Percentiles rank a stretch among this genome's conserved stretches.
Evolutionary conservation across 441 rosid species (phyloP).

Genomic region (Gossypium gossypioides): DNA sequence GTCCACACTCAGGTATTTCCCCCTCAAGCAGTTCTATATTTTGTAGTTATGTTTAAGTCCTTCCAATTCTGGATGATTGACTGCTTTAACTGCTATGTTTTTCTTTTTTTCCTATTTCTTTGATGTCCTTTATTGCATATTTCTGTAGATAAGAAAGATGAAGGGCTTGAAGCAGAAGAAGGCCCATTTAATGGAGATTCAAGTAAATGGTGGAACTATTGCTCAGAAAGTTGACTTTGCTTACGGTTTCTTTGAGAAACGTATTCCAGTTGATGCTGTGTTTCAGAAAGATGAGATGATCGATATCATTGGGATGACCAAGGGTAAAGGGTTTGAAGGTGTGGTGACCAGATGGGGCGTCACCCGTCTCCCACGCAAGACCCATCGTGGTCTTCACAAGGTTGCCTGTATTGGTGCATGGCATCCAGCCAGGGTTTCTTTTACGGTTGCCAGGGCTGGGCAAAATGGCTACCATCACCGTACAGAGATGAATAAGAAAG

Average conservation of each 20-base stretch:
- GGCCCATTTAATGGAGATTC: conserved; percentile 60
- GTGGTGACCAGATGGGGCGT: conserved; percentile 69
- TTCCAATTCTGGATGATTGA: neutral
- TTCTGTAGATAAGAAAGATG: conserved; percentile 44
- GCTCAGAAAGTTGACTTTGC: conserved; percentile 53
- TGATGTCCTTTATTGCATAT: neutral
- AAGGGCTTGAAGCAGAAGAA: conserved; percentile 65
- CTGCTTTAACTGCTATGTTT: neutral
- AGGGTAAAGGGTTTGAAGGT: conserved; percentile 64
- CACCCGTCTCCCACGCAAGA: conserved; percentile 60
- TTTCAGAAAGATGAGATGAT: conserved; percentile 71
- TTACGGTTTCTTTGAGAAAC: conserved; percentile 52
- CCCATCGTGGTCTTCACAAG: conserved; percentile 63
- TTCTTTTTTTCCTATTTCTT: neutral
- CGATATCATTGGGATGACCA: conserved; percentile 53
- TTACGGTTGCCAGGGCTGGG: conserved; percentile 64
- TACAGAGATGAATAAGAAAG: conserved; percentile 58
- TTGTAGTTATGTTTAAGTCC: neutral
- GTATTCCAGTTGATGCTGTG: conserved; percentile 43
- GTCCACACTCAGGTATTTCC: conserved; percentile 50
- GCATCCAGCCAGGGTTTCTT: conserved; percentile 72
- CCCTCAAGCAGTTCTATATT: neutral
- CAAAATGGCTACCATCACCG: conserved; percentile 64
- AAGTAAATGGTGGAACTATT: conserved; percentile 51
- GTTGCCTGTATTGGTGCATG: conserved; percentile 70